Conservation (phyloP, 2,329 filamentous ascomycete species). For the Botryotinia globosa region DNA sequence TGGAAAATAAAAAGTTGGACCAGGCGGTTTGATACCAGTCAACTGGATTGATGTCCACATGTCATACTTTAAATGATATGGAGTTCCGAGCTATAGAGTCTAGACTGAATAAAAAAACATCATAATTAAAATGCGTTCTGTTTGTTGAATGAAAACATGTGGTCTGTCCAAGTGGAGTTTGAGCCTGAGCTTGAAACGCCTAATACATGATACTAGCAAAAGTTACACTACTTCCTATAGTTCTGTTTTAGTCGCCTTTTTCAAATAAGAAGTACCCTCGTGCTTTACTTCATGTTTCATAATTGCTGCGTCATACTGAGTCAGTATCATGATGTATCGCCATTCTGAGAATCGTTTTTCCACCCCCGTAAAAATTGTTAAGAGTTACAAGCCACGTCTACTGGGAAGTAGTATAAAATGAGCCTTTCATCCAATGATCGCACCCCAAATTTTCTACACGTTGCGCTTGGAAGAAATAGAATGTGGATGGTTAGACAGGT, state of each 20-base stretch:
- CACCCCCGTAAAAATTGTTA: not conserved
- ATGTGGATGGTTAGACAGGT: no score
- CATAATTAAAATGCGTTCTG: not conserved
- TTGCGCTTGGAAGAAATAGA: not conserved
- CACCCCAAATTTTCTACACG: not conserved
- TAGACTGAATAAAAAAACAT: not conserved
- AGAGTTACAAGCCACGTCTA: not conserved
- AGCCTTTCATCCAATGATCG: not conserved
- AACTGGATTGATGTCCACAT: not conserved
- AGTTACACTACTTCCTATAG: not conserved
- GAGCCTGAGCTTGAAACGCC: not conserved
- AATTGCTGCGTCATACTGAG: not conserved
- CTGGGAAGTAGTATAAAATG: not conserved
- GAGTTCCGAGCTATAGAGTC: not conserved
- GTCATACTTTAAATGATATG: not conserved
- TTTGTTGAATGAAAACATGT: not conserved
- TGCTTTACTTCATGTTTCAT: not conserved
- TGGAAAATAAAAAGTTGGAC: not conserved
- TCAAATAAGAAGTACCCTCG: fast-evolving
- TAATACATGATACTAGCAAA: not conserved
- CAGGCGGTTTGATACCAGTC: not conserved
- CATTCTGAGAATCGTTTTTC: no score
- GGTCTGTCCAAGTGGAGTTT: not conserved
- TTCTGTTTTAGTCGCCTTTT: fast-evolving
- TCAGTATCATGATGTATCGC: not conserved